phyloP scores from a whole-genome alignment of 1,284 basidiomycete genomes.

The Cerrena zonata region DNA sequence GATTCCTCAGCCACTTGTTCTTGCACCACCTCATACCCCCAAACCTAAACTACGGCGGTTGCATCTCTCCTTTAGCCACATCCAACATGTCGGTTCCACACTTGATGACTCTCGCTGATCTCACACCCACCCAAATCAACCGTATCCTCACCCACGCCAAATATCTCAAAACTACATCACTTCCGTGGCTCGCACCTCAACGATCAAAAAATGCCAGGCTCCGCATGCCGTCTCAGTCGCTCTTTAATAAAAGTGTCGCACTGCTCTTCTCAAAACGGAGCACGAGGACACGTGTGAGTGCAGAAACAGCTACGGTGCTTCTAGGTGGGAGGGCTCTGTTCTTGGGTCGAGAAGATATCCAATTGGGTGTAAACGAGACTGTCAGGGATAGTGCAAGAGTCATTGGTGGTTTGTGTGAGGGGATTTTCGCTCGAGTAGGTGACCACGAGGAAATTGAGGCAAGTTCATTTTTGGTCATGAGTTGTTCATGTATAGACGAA shows the following conservation, averaged over 20 bases:
- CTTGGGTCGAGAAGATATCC: slow-evolving; percentile 87
- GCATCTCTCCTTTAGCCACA: no score
- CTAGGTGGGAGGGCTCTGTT: slow-evolving; percentile 91
- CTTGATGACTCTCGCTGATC: slow-evolving; percentile 81
- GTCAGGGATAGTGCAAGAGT: slow-evolving; percentile 82
- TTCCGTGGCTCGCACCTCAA: slow-evolving; percentile 52
- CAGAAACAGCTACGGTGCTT: slow-evolving; percentile 73
- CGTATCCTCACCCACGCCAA: slow-evolving; percentile 58
- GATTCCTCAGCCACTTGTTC: no score
- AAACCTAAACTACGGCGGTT: no score
- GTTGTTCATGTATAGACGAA: not conserved
- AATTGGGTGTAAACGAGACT: slow-evolving; percentile 93
- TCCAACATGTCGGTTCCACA: slow-evolving; percentile 39
- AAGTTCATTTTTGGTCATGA: no score
- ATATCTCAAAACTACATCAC: slow-evolving; percentile 54
- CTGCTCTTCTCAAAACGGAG: slow-evolving; percentile 90
- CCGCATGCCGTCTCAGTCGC: slow-evolving; percentile 60
- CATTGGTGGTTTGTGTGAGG: slow-evolving; percentile 91
- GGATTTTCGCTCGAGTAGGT: slow-evolving; percentile 94
- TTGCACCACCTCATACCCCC: no score
- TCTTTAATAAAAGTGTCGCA: slow-evolving; percentile 80
- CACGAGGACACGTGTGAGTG: slow-evolving; percentile 86
- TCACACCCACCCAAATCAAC: slow-evolving; percentile 65
- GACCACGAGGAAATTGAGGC: slow-evolving; percentile 91
- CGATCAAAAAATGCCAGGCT: slow-evolving; percentile 27